Base-by-base conservation (phyloP, 2,329 filamentous ascomycete species). In the Coniochaeta sp. region DNA sequence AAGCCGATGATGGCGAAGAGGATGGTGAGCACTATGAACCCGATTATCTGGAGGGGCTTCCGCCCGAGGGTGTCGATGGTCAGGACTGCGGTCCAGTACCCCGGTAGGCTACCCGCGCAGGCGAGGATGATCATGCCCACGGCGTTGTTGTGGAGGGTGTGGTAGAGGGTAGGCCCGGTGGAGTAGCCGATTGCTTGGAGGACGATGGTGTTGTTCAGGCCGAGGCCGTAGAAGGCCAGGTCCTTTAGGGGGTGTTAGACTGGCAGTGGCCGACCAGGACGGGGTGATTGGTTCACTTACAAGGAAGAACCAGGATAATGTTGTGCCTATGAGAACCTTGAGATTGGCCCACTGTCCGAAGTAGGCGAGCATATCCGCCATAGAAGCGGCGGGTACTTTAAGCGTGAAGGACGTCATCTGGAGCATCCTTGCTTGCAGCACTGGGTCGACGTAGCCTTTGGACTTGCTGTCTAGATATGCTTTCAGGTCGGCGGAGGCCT, bases 271-370 rank as follows among this genome's bases (percentile, higher is more conserved):
- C 28, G 7, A 14, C 32, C 46, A 48, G 32, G 31, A 20, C 1
- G 14, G 22, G 20, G 26, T 12, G 50, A n/a, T 14, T 24, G 45
- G 4, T 13, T 18, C n/a, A 18, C 71, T 45, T 59, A 77, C 75
- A 49, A 92, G 73, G 60, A 91, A 85, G 70, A 92, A 91, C 88
- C 89, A 92, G 0, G 87, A 91, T 47, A 86, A 72, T 1, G 87
- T 87, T 13, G 88, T 92, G 30, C 87, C 88, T 45, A 91, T 68
- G 1, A 92, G 77, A 38, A 89, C 74, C 67, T 84, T 87, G 48
- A 81, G 76, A 59, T 91, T 83, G 61, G 76, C 79, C 82, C 86
- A 86, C 63, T 85, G 75, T 9, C 74, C 66, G 63, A 89, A 91
- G 67, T 91, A 87, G 6, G 67, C 61, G 55, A 73, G 69, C 56